These are phyloP conservation scores for Chalaropsis thielavioides DNA, from an alignment of 2,329 filamentous ascomycete genomes.

Conservation along the genomic window DNA sequence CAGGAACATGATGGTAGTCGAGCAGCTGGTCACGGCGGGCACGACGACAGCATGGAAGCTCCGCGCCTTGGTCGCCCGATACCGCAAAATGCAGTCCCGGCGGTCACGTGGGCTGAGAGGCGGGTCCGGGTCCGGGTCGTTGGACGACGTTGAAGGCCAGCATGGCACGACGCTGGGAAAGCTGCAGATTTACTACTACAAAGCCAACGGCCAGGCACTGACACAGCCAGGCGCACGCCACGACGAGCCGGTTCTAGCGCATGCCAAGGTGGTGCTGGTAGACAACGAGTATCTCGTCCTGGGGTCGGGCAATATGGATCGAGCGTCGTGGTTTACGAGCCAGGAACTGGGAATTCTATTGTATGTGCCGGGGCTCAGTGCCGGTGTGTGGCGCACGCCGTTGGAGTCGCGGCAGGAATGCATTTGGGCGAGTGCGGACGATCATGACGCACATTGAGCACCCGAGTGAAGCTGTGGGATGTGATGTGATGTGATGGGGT, in stretches of 20 bases:
- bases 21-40: conserved; percentile 67
- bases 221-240: conserved; percentile 20
- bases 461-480: neutral
- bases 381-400: conserved; percentile 28
- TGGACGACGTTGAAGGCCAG: conserved; percentile 19
- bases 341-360: conserved; percentile 63
- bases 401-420: conserved; percentile 25
- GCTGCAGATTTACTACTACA: conserved; percentile 47
- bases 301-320: conserved; percentile 72
- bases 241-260: conserved; percentile 54
- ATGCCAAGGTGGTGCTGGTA: conserved; percentile 64
- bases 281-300: conserved; percentile 54
- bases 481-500: neutral
- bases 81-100: conserved; percentile 26
- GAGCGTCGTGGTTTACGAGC: conserved; percentile 75
- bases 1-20: conserved; percentile 56
- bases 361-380: conserved; percentile 28
- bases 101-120: conserved; percentile 3
- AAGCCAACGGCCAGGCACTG: conserved; percentile 25
- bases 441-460: neutral
- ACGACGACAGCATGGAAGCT: conserved; percentile 57
- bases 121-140: too few relatives aligned
- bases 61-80: conserved; percentile 40
- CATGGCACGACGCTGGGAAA: conserved; percentile 36
- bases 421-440: conserved; percentile 2